These are phyloP conservation scores for Apiotrichum sp. DNA, from an alignment of 1,284 basidiomycete genomes.

Conservation along the genomic window DNA sequence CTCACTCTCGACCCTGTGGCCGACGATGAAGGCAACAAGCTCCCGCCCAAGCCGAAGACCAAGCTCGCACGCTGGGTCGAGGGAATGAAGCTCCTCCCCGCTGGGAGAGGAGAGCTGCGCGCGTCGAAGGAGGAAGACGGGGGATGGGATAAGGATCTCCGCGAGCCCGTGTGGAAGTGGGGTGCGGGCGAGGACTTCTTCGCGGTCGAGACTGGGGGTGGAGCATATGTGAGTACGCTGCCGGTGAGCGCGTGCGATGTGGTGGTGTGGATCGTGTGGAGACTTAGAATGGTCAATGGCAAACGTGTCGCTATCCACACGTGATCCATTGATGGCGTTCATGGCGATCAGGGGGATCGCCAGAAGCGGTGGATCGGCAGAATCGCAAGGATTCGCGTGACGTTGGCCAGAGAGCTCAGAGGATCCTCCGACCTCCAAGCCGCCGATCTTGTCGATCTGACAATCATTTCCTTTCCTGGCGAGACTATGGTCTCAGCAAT, in stretches of 20 bases:
- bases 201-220: conserved; percentile 22
- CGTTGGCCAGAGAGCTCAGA: no score
- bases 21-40: not conserved
- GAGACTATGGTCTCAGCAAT: no score
- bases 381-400: no score
- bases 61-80: conserved; percentile 37
- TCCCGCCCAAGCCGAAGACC: conserved; percentile 7
- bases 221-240: conserved; percentile 24
- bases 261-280: no score
- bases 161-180: conserved; percentile 24
- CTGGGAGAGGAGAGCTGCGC: conserved; percentile 37
- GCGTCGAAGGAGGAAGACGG: conserved; percentile 13
- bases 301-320: no score
- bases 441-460: no score
- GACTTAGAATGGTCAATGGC: no score
- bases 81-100: conserved; percentile 28
- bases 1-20: not conserved
- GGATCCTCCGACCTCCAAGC: no score
- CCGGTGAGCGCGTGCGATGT: not conserved
- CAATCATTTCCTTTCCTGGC: no score
- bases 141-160: conserved; percentile 27
- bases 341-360: no score
- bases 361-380: no score
- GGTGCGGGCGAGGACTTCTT: conserved; percentile 46
- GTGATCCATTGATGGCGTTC: no score